These are phyloP conservation scores for Aspergillus sparsus DNA, from an alignment of 495 filamentous ascomycete genomes.

Conservation along the genomic window DNA sequence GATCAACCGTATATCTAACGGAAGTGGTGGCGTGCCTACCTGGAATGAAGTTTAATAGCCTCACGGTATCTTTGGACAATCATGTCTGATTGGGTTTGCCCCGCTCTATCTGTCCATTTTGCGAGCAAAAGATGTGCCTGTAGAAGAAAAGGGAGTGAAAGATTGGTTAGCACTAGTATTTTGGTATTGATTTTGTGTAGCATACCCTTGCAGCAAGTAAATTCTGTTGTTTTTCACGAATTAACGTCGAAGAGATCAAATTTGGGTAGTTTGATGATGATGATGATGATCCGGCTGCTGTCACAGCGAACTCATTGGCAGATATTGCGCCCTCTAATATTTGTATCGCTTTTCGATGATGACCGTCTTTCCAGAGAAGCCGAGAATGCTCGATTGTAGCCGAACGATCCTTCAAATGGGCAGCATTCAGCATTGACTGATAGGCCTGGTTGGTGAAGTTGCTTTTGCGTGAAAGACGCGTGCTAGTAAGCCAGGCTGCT, in stretches of 20 bases:
- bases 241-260: slow-evolving; percentile 31
- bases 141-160: not conserved
- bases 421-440: slow-evolving; percentile 88
- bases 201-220: slow-evolving; percentile 47
- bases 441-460: slow-evolving; percentile 82
- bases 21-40: slow-evolving; percentile 23
- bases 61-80: slow-evolving; percentile 77
- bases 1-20: slow-evolving; percentile 4
- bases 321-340: slow-evolving; percentile 80
- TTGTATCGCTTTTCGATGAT: slow-evolving; percentile 94
- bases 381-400: slow-evolving; percentile 91
- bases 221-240: slow-evolving; percentile 48
- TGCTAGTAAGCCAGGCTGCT: slow-evolving; percentile 80
- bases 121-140: slow-evolving; percentile 81
- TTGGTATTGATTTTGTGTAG: not conserved
- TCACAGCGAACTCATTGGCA: slow-evolving; percentile 63
- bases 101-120: slow-evolving; percentile 94
- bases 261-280: slow-evolving; percentile 47
- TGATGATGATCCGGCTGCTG: slow-evolving; percentile 41
- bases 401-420: slow-evolving; percentile 76
- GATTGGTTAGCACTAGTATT: not conserved
- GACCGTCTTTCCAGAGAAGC: slow-evolving; percentile 90
- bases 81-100: slow-evolving; percentile 79
- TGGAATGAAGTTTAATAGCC: slow-evolving; percentile 56
- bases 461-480: slow-evolving; percentile 81